Percentiles rank a stretch among this genome's conserved stretches.
Evolutionary conservation across 345 rosid species (phyloP).

Genomic region (Eucalyptus albens): DNA sequence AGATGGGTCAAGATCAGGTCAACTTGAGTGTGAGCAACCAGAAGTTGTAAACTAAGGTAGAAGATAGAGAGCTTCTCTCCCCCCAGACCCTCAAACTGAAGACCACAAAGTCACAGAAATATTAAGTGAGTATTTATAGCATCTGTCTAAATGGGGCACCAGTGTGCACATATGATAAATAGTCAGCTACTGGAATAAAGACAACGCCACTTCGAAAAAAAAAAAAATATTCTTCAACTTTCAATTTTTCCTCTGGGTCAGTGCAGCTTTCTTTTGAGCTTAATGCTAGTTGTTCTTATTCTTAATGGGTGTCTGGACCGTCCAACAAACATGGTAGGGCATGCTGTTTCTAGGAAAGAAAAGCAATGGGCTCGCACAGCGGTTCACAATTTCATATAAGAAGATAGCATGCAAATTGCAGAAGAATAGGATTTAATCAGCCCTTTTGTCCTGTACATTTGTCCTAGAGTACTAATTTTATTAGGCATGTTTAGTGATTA

Average conservation of each 20-base stretch:
- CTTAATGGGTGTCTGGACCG: not conserved
- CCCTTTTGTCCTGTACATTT: not conserved
- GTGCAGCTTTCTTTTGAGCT: not conserved
- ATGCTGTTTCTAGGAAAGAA: not conserved
- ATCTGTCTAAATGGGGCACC: not conserved
- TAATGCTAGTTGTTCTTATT: not conserved
- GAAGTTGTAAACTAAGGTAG: not conserved
- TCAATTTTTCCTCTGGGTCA: not conserved
- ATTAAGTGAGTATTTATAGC: not conserved
- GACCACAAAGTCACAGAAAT: not conserved
- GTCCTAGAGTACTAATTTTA: not conserved
- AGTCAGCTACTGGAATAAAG: not conserved
- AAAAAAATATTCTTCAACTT: not conserved
- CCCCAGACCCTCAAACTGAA: not conserved
- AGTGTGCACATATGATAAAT: not conserved
- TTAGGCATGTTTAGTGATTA: not conserved
- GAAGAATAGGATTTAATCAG: not conserved
- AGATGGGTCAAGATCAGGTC: not conserved
- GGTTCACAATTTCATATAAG: not conserved
- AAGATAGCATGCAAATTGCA: not conserved
- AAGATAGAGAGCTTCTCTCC: not conserved
- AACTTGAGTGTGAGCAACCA: not conserved
- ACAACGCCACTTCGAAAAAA: not conserved
- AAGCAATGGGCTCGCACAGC: not conserved
- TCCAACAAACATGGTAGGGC: slow-evolving; percentile 6